Evolutionary conservation across 208 protist species (phyloP).

Genomic region (Acanthamoeba lenticulata): DNA sequence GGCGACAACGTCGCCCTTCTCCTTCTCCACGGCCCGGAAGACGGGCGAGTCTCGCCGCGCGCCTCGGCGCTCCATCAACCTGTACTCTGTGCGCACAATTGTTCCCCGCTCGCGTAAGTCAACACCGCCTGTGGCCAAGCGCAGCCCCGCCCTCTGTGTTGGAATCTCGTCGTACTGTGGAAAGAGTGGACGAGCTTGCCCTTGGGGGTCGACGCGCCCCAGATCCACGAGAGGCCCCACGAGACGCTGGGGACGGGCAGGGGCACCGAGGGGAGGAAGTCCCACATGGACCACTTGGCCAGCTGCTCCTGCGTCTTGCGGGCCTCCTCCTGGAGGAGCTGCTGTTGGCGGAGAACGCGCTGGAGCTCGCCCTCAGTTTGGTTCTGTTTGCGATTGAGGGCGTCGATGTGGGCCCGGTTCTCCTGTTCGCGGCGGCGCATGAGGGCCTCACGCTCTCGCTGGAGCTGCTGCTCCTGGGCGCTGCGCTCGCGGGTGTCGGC

Average conservation of each 20-base stretch:
- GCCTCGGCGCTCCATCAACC: too few relatives aligned
- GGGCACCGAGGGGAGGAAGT: neutral
- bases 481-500: neutral
- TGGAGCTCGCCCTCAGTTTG: neutral
- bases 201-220: neutral
- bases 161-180: neutral
- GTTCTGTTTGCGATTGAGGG: too few relatives aligned
- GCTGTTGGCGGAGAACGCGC: neutral
- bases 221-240: neutral
- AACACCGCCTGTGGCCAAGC: too few relatives aligned
- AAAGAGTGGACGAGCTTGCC: neutral
- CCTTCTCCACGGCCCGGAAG: neutral
- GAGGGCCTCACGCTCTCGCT: neutral
- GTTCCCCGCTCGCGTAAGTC: too few relatives aligned
- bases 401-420: neutral
- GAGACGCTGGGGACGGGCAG: neutral
- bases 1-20: neutral
- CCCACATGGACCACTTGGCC: neutral
- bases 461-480: neutral
- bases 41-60: neutral
- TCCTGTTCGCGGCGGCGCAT: neutral
- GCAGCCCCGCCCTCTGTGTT: neutral
- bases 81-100: too few relatives aligned
- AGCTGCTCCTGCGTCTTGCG: conserved; percentile 27
- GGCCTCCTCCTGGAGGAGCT: neutral